Evolutionary conservation across 495 filamentous ascomycete genomes (phyloP).

Genomic region (Glutinoglossum americanum): DNA sequence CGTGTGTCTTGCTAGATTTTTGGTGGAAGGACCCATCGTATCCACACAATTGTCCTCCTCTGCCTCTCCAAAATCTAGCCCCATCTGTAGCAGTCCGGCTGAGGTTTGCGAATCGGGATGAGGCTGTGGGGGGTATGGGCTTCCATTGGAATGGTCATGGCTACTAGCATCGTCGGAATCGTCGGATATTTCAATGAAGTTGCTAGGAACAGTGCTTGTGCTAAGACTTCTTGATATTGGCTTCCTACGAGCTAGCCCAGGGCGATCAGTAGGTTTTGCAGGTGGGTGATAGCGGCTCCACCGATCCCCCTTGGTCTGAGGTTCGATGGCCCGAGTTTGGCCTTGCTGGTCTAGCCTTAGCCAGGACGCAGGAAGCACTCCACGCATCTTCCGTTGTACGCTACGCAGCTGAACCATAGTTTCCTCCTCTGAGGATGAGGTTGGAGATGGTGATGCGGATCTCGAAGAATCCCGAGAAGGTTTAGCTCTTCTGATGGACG

Average conservation of each 20-base stretch:
- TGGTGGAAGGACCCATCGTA: slow-evolving; percentile 22
- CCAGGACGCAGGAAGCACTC: slow-evolving; percentile 84
- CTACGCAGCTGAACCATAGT: background rate
- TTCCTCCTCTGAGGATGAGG: background rate
- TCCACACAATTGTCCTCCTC: slow-evolving; percentile 37
- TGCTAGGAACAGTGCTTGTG: slow-evolving; percentile 6
- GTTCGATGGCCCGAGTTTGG: background rate
- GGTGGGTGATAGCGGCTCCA: background rate
- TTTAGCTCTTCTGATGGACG: background rate
- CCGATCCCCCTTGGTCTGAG: background rate
- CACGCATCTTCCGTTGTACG: slow-evolving; percentile 33
- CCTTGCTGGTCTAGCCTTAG: slow-evolving; percentile 43
- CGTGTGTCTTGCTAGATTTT: background rate
- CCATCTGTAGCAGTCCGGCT: too few relatives aligned
- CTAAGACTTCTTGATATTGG: slow-evolving; percentile 5
- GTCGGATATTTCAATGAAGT: background rate
- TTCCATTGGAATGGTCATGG: too few relatives aligned
- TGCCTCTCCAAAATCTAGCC: slow-evolving; percentile 18
- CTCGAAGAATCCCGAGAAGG: background rate
- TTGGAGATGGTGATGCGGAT: background rate
- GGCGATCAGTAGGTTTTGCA: slow-evolving; percentile 17
- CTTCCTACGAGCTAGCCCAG: slow-evolving; percentile 13
- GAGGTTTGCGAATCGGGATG: background rate
- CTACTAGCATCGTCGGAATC: background rate
- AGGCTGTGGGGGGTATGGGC: background rate